Evolutionary conservation across 106 monocot species (phyloP).

Genomic region (Allium cepa): DNA sequence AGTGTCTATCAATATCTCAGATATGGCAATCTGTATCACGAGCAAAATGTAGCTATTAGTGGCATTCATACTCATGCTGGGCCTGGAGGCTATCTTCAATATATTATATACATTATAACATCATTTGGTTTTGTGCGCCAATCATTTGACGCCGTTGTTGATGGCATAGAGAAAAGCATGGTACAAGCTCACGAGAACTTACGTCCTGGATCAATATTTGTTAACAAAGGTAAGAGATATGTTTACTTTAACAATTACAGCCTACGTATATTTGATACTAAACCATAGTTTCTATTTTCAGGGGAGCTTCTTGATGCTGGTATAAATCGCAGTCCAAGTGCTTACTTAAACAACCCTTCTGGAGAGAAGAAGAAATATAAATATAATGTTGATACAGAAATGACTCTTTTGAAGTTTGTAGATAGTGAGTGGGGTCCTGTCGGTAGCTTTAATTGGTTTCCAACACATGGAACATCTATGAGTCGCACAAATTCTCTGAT

Average conservation of each 20-base stretch:
- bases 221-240: constrained; percentile 59
- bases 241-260: background rate
- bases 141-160: constrained; percentile 86
- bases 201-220: constrained; percentile 63
- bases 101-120: constrained; percentile 82
- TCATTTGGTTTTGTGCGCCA: constrained; percentile 91
- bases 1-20: constrained; percentile 28
- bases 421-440: constrained; percentile 73
- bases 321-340: constrained; percentile 87
- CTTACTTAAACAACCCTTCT: constrained; percentile 79
- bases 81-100: constrained; percentile 96
- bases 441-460: constrained; percentile 96
- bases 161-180: constrained; percentile 84
- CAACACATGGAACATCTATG: constrained; percentile 98
- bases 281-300: constrained; percentile 14
- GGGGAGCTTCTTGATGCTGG: constrained; percentile 84
- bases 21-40: constrained; percentile 70
- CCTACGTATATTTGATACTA: background rate
- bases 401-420: constrained; percentile 93
- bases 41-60: constrained; percentile 83
- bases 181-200: constrained; percentile 89
- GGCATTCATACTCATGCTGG: constrained; percentile 95
- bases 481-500: constrained; percentile 80
- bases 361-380: constrained; percentile 56
- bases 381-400: constrained; percentile 80